Evolutionary conservation across 306 rosid genomes (phyloP), one percentile per base, ranked within the genome.

Genomic region (Sphenostylis stenocarpa): DNA sequence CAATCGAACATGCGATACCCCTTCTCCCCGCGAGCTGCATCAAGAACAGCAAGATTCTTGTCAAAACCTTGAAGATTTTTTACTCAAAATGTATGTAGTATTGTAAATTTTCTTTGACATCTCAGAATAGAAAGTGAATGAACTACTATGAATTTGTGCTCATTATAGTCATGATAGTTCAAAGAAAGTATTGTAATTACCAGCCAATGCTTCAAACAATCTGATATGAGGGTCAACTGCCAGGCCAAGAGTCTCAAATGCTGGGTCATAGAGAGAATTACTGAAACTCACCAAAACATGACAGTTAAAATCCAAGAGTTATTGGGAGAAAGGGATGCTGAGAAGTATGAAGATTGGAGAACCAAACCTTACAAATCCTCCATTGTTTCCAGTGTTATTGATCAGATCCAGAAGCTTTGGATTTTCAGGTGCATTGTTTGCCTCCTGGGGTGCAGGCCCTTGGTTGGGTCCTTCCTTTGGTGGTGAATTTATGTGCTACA

Each of bases 201-300:
- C 80, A 13, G 13, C 0, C 7, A 4, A 1, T 19, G 45, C 14
- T 58, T 11, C 4, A 12, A n/a, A n/a, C 6, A 26, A 1, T 47
- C 80, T 57, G 4, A 80, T 0, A 43, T 74, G 53, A 7, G 80
- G 84, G 20, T 80, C 84, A 34, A 47, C 0, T 5, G 76, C 55
- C 28, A 65, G 33, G 31, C 75, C 79, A 7, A 12, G 17, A 5
- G 10, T 0, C 55, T 44, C 70, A 44, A 14, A 64, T 3, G 3
- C 3, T 0, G 70, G 69, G 3, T 73, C 75, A 65, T 73, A 80
- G 19, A 73, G 17, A 21, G 43, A 0, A n/a, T 55, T 29, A 0
- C 66, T 60, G 66, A 29, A 62, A 29, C 16, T 7, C 44, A 61
- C 43, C 15, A 24, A n/a, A 56, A 72, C 20, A 24, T 16, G 39